Base-by-base conservation (phyloP, 192 early-diverging fungal species). In the Phlyctochytrium arcticum region DNA sequence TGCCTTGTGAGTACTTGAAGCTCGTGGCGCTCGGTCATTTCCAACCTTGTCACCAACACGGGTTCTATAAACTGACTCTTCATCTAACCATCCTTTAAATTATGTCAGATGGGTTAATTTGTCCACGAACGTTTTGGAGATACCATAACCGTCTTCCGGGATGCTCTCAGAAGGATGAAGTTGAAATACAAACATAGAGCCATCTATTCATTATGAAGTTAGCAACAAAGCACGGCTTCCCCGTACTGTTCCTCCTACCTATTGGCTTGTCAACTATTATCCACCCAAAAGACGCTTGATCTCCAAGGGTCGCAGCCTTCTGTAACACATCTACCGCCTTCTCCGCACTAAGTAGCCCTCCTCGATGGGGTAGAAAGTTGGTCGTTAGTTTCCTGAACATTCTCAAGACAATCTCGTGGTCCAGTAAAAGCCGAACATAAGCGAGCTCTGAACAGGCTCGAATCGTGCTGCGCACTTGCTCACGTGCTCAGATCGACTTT, bases 81-180 rank as follows among this genome's bases (percentile, higher is more conserved):
- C 73, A 39, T 75, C 73, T 68, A 75, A 50, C 73, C 73, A 75
- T 10, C 73, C 73, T 63, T 32, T 33, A 53, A n/a, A n/a, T n/a
- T n/a, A n/a, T n/a, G n/a, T n/a, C n/a, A n/a, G n/a, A 15, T 53
- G 50, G 24, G 32, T n/a, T 24, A n/a, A 1, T 57, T n/a, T 57
- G n/a, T n/a, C n/a, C n/a, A n/a, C n/a, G n/a, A n/a, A n/a, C n/a
- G n/a, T n/a, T n/a, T n/a, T n/a, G n/a, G n/a, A n/a, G n/a, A n/a
- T 35, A 60, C 59, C 67, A 51, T 62, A 69, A 26, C 72, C 72
- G 58, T 74, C 72, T 24, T 74, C 72, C 7, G 72, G 67, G 12
- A 74, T 47, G 19, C 31, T 47, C 31, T 60, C 72, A 8, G 19
- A 34, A 32, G 53, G 57, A 6, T 58, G 36, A 34, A 67, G 47